phyloP scores from a whole-genome alignment of 495 filamentous ascomycete genomes.

The Apodospora peruviana region DNA sequence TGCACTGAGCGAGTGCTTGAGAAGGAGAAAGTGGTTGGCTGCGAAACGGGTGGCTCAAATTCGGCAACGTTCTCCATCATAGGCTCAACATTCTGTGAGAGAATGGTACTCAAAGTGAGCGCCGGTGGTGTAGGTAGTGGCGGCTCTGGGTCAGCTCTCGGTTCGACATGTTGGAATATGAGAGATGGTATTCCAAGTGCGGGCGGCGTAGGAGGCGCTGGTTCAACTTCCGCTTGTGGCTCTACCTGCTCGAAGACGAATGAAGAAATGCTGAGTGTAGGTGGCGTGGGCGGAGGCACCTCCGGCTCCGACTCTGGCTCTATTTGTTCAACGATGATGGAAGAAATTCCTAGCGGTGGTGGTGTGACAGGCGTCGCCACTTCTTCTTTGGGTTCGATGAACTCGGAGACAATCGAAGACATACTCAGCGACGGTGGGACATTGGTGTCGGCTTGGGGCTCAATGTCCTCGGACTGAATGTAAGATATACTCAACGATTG shows the following conservation, averaged over 20 bases:
- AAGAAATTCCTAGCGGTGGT: constrained; percentile 14
- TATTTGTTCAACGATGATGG: constrained; percentile 13
- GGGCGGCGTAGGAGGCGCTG: constrained; percentile 8
- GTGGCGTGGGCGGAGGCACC: constrained; percentile 6
- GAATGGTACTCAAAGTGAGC: constrained; percentile 26
- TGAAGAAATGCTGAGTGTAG: constrained; percentile 17
- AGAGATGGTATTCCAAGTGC: constrained; percentile 17
- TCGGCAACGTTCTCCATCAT: constrained; percentile 9
- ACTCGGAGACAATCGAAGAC: constrained; percentile 18
- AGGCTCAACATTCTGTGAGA: constrained; percentile 21
- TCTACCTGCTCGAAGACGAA: constrained; percentile 23
- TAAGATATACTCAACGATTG: constrained; percentile 20
- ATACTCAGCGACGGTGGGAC: constrained; percentile 10
- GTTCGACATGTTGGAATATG: constrained; percentile 20
- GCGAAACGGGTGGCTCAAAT: background rate
- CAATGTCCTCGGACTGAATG: constrained; percentile 24
- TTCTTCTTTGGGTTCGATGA: constrained; percentile 21
- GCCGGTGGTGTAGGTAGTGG: constrained; percentile 8
- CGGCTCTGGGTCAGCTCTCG: constrained; percentile 19
- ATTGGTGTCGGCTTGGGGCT: constrained; percentile 18
- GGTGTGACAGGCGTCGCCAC: constrained; percentile 4
- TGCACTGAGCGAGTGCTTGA: constrained; percentile 17
- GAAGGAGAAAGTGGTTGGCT: constrained; percentile 14
- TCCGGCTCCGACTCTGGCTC: constrained; percentile 19
- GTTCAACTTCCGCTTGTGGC: constrained; percentile 19